Conservation (phyloP, 768 basidiomycete species). For the Russula ochroleuca region DNA sequence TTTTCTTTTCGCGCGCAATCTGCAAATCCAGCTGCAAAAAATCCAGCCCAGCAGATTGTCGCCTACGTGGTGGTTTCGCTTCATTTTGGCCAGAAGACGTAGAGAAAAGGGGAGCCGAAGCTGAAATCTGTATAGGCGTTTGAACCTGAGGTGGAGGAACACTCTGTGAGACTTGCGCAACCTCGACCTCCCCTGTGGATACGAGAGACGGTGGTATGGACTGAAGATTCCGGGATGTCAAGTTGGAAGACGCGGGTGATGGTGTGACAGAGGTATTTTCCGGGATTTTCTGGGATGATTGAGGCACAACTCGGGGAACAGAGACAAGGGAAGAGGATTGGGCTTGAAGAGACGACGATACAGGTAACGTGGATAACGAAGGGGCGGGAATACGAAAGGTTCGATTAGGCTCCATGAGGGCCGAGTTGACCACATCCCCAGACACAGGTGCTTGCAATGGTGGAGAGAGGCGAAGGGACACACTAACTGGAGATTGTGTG, state of each 20-base stretch:
- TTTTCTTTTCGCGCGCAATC: constrained; percentile 17
- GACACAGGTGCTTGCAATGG: not conserved
- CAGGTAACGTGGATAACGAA: not conserved
- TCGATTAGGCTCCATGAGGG: not conserved
- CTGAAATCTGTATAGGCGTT: not conserved
- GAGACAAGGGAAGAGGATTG: not conserved
- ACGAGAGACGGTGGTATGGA: not conserved
- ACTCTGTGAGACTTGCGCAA: not conserved
- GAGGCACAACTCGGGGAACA: not conserved
- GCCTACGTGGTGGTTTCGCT: not conserved
- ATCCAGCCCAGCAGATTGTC: constrained; percentile 17
- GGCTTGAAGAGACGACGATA: not conserved
- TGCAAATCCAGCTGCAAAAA: constrained; percentile 20
- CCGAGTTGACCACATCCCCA: not conserved
- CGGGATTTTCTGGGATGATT: not conserved
- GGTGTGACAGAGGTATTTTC: not conserved
- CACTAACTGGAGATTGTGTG: not conserved
- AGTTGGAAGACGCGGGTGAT: not conserved
- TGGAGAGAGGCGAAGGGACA: not conserved
- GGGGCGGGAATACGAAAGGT: not conserved
- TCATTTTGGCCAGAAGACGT: not conserved
- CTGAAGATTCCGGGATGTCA: not conserved
- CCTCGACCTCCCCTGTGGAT: not conserved
- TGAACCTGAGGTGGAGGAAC: not conserved
- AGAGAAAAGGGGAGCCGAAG: not conserved